phyloP scores from a whole-genome alignment of 2,329 filamentous ascomycete genomes.

The Alternaria gaisen region DNA sequence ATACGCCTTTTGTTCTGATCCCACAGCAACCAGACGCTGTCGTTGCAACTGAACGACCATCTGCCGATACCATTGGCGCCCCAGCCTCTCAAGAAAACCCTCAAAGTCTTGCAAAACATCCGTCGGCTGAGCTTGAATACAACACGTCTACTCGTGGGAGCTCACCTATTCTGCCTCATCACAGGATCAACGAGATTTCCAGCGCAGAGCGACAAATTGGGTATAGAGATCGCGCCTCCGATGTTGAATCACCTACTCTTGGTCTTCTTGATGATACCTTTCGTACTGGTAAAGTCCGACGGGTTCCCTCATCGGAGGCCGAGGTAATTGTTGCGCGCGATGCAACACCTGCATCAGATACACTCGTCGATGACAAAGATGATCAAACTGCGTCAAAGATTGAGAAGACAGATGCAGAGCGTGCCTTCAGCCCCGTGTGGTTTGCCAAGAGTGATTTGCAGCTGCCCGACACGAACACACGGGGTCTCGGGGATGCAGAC shows the following conservation, averaged over 20 bases:
- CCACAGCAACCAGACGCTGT: background rate
- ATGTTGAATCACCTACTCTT: background rate
- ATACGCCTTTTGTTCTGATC: slow-evolving; percentile 2
- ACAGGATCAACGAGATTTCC: background rate
- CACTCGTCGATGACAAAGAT: slow-evolving; percentile 18
- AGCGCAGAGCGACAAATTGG: background rate
- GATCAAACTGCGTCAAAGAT: slow-evolving; percentile 9
- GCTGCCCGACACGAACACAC: slow-evolving; percentile 8
- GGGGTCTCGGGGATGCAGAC: background rate
- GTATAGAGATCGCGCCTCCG: background rate
- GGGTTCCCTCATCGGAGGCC: slow-evolving; percentile 12
- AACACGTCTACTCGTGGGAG: background rate
- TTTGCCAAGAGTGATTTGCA: slow-evolving; percentile 23
- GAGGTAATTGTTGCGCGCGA: slow-evolving; percentile 29
- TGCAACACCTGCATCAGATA: slow-evolving; percentile 36
- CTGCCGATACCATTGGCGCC: background rate
- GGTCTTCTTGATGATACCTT: background rate
- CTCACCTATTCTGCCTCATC: background rate
- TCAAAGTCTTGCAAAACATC: background rate
- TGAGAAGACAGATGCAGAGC: slow-evolving; percentile 4
- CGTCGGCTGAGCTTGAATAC: background rate
- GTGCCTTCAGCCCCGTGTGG: slow-evolving; percentile 17
- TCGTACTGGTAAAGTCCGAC: slow-evolving; percentile 1
- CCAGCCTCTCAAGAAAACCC: background rate
- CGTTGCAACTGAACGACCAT: background rate